Evolutionary conservation across 768 basidiomycete genomes (phyloP).

Genomic region (Macrolepiota dolichaula): DNA sequence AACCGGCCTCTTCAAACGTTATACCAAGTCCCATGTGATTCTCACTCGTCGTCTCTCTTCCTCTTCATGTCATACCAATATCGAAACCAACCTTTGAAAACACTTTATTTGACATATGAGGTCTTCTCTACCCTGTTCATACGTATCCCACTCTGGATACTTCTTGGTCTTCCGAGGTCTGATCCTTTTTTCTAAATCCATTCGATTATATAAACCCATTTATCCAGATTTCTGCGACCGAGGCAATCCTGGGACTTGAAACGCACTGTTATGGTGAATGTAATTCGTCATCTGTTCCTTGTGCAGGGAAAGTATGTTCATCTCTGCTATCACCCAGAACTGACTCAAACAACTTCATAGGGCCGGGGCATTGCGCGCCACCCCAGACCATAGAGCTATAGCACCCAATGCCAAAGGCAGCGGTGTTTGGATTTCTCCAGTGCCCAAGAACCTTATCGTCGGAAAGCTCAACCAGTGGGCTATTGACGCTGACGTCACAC

Average conservation of each 20-base stretch:
- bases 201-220: neutral
- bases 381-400: constrained; percentile 40
- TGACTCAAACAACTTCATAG: constrained; percentile 19
- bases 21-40: neutral
- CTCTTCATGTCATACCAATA: constrained; percentile 27
- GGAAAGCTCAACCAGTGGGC: constrained; percentile 43
- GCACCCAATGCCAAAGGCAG: constrained; percentile 35
- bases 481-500: constrained; percentile 31
- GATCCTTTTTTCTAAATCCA: neutral
- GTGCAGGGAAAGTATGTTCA: constrained; percentile 25
- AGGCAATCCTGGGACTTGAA: constrained; percentile 42
- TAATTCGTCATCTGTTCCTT: constrained; percentile 27
- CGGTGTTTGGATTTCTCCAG: constrained; percentile 47
- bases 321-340: neutral
- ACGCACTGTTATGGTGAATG: constrained; percentile 33
- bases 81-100: constrained; percentile 47
- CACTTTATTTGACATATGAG: constrained; percentile 42
- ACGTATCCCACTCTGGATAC: constrained; percentile 45
- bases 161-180: constrained; percentile 36
- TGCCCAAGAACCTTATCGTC: constrained; percentile 33
- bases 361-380: constrained; percentile 26
- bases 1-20: neutral
- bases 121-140: constrained; percentile 36
- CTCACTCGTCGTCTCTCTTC: neutral
- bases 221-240: constrained; percentile 37